Base-by-base conservation (phyloP, 768 basidiomycete genomes). In the Kwoniella europaea region DNA sequence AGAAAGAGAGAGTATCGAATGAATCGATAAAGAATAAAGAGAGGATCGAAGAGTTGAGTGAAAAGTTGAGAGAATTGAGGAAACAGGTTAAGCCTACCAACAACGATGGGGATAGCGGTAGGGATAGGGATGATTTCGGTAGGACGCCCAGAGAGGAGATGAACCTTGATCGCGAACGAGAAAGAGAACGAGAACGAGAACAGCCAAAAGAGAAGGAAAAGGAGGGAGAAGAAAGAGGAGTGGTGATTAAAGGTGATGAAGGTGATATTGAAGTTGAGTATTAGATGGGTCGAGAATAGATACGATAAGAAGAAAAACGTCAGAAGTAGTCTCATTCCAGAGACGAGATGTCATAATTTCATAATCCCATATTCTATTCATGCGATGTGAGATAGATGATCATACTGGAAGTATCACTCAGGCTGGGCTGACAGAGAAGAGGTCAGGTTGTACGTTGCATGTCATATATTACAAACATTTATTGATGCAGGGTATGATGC, bases 201-300 rank as follows among this genome's bases (percentile, higher is more conserved):
- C 35, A 35, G 7, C 35, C 35, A 35, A 35, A 35, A 9, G 6
- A 35, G 35, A 35, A 65, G 4, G 66, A 43, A 29, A 20, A 52
- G 42, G 71, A 62, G 46, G 69, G 71, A 50, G 58, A 68, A 15
- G 76, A 73, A 46, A 68, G 41, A 16, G 75, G 75, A 7, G 76
- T 78, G 35, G 62, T 75, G 63, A 77, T 79, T 41, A 67, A 67
- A 52, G 78, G 76, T 13, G 80, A 81, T 43, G 73, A 81, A 56
- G 79, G 77, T 41, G 79, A 81, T 65, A 71, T 79, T 10, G 80
- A 82, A 46, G 77, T 77, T 27, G 80, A 80, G 46, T 82, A 78
- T 60, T 79, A 59, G 63, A 55, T n/a, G 10, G 15, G 27, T 24
- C 27, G 9, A 35, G 27, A 22, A 58, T 20, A 27, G 5, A 12